Evolutionary conservation across 2,329 filamentous ascomycete species (phyloP).

Genomic region (Dichotomopilus funicola): DNA sequence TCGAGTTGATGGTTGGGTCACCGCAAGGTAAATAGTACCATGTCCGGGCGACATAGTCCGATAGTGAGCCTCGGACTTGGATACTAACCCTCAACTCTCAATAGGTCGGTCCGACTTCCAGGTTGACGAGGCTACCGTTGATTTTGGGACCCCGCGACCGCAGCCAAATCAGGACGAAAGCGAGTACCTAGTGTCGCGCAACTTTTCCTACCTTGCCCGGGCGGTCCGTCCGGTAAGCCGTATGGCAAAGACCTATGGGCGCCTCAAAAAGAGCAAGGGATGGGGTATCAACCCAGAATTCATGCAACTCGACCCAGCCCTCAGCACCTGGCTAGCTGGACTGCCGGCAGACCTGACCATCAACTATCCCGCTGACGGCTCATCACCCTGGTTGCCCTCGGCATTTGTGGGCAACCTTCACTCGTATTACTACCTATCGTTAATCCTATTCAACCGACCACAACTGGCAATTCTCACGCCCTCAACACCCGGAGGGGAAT

Average conservation of each 20-base stretch:
- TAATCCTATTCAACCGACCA: constrained; percentile 82
- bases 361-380: constrained; percentile 69
- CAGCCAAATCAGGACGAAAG: constrained; percentile 62
- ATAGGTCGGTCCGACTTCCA: constrained; percentile 71
- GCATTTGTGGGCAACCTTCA: constrained; percentile 87
- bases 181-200: constrained; percentile 72
- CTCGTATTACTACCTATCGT: constrained; percentile 76
- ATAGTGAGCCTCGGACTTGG: neutral
- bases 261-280: constrained; percentile 65
- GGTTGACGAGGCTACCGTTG: constrained; percentile 68
- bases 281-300: constrained; percentile 86
- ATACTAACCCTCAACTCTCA: neutral
- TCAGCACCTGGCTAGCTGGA: constrained; percentile 68
- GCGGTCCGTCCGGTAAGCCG: constrained; percentile 71
- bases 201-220: constrained; percentile 75
- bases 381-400: constrained; percentile 75
- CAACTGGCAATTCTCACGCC: constrained; percentile 75
- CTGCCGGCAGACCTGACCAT: constrained; percentile 74
- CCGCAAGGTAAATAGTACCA: constrained; percentile 63
- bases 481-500: constrained; percentile 61
- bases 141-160: constrained; percentile 61
- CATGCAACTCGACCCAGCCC: constrained; percentile 68
- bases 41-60: neutral
- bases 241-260: constrained; percentile 69
- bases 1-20: constrained; percentile 88